Evolutionary conservation across 257 asterid genomes (phyloP).

Genomic region (Fraxinus anomala): DNA sequence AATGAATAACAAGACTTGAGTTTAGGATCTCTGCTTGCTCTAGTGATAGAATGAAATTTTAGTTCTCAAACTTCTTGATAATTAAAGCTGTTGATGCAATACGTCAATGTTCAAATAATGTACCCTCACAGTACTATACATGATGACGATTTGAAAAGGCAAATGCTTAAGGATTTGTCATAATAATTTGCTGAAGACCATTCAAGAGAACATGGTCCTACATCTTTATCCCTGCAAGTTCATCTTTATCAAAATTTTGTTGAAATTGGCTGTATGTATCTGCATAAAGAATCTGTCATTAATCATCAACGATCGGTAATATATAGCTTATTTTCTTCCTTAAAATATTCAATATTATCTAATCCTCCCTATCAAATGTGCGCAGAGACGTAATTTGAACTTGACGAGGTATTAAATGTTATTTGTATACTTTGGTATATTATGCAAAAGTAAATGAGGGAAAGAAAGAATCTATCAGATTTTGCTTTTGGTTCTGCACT

Average conservation of each 20-base stretch:
- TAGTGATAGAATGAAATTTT: background rate
- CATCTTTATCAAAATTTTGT: no score
- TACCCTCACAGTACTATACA: background rate
- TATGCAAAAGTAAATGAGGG: background rate
- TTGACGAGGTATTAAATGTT: no score
- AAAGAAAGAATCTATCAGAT: constrained; percentile 7
- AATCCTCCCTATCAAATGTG: no score
- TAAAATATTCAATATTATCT: no score
- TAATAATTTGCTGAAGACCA: background rate
- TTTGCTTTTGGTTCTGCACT: background rate
- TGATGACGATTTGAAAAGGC: background rate
- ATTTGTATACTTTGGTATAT: no score
- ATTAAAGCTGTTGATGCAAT: constrained; percentile 22
- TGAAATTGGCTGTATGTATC: background rate
- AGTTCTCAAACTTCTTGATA: background rate
- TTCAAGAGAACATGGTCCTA: background rate
- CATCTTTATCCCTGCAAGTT: background rate
- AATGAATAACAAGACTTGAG: background rate
- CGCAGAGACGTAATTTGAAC: no score
- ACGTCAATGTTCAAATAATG: constrained; percentile 14
- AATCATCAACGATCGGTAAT: no score
- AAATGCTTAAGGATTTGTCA: background rate
- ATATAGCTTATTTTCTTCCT: no score
- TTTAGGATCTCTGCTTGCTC: background rate
- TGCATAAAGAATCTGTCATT: no score